Evolutionary conservation across 345 rosid species (phyloP).

Genomic region (Salix exigua): DNA sequence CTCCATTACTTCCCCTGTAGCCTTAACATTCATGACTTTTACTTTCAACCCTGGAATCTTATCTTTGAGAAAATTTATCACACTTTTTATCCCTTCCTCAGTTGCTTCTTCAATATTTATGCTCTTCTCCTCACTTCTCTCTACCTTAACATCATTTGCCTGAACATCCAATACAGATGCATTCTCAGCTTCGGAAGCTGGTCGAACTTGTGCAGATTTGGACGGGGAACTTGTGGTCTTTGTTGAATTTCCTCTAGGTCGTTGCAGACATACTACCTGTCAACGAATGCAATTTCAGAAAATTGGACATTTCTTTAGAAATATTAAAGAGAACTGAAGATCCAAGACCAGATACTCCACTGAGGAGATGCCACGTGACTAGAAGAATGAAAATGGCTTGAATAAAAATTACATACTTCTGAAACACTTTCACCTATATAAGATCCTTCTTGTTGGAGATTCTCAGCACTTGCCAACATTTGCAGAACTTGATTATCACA

Average conservation of each 20-base stretch:
- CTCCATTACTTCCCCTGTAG: slow-evolving; percentile 48
- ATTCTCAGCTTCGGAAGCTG: slow-evolving; percentile 44
- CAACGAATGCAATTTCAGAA: slow-evolving; percentile 15
- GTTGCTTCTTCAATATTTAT: slow-evolving; percentile 67
- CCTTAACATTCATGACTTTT: slow-evolving; percentile 62
- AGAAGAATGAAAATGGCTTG: not conserved
- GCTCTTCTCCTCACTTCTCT: slow-evolving; percentile 60
- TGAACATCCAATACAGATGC: slow-evolving; percentile 47
- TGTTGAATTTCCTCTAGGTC: slow-evolving; percentile 48
- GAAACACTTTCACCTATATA: not conserved
- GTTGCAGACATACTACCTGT: slow-evolving; percentile 80
- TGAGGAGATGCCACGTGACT: not conserved
- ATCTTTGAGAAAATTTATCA: slow-evolving; percentile 85
- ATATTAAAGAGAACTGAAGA: not conserved
- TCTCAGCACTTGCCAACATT: not conserved
- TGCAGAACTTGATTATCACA: not conserved
- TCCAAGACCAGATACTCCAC: not conserved
- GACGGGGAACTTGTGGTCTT: slow-evolving; percentile 33
- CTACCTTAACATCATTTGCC: slow-evolving; percentile 58
- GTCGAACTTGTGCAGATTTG: slow-evolving; percentile 41
- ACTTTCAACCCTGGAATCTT: slow-evolving; percentile 90
- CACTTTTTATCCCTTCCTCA: slow-evolving; percentile 89
- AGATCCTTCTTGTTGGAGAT: not conserved
- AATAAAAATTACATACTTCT: not conserved
- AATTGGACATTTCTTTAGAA: not conserved